Conservation (phyloP, 352 stramenopile genomes). For the Phytopythium ostracodes region DNA sequence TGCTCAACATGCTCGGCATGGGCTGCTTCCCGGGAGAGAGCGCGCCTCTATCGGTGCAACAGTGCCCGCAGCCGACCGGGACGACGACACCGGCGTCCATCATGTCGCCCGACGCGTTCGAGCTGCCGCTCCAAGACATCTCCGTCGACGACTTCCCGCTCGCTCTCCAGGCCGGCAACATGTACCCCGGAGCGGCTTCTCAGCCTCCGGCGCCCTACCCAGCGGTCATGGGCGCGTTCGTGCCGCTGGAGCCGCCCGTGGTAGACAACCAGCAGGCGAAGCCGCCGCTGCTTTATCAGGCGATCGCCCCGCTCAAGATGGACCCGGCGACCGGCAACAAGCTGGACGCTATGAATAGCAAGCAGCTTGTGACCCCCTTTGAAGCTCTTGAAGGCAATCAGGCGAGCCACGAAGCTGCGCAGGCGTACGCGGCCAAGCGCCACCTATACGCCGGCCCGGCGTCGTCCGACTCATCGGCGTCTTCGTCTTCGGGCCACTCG, state of each 20-base stretch:
- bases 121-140: slow-evolving; percentile 17
- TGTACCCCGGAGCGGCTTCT: background rate
- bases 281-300: slow-evolving; percentile 10
- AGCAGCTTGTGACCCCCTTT: background rate
- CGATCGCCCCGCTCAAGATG: background rate
- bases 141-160: slow-evolving; percentile 16
- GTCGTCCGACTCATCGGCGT: slow-evolving; percentile 16
- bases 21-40: slow-evolving; percentile 6
- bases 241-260: background rate
- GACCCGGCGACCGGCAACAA: background rate
- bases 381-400: background rate
- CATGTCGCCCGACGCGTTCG: slow-evolving; percentile 13
- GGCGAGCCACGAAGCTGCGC: slow-evolving; percentile 2
- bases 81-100: slow-evolving; percentile 1
- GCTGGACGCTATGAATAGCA: slow-evolving; percentile 15
- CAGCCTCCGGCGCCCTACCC: background rate
- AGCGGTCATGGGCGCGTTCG: background rate
- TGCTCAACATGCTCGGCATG: slow-evolving; percentile 5
- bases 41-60: background rate
- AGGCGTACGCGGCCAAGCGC: slow-evolving; percentile 10
- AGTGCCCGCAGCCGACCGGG: background rate
- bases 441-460: slow-evolving; percentile 11
- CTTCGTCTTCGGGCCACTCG: slow-evolving; percentile 23
- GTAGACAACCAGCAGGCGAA: slow-evolving; percentile 4
- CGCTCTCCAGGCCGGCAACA: slow-evolving; percentile 5